These are phyloP conservation scores for Tricholoma saponaceum DNA, from an alignment of 768 basidiomycete species.

Conservation along the genomic window DNA sequence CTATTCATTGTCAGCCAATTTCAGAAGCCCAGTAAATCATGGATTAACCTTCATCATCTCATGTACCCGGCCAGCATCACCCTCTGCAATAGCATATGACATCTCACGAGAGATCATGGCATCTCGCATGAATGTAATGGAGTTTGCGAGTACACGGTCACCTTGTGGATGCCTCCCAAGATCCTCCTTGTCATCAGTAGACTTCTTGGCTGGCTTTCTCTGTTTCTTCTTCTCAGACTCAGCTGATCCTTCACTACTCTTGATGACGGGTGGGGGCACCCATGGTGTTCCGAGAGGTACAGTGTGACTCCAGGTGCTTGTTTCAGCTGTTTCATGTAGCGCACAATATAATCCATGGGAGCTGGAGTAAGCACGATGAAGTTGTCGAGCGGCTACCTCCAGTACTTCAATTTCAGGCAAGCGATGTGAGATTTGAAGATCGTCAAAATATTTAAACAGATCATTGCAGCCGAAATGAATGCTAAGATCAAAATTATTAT, in stretches of 20 bases:
- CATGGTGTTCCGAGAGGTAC: neutral
- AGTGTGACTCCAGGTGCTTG: slow-evolving; percentile 2
- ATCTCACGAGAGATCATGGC: slow-evolving; percentile 22
- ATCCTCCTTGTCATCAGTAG: neutral
- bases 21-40: neutral
- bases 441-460: slow-evolving; percentile 15
- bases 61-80: slow-evolving; percentile 28
- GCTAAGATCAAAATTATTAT: neutral
- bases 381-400: slow-evolving; percentile 7
- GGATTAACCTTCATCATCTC: slow-evolving; percentile 15
- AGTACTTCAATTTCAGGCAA: slow-evolving; percentile 19
- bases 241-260: neutral
- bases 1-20: neutral
- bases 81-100: slow-evolving; percentile 22
- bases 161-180: slow-evolving; percentile 16
- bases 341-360: slow-evolving; percentile 8
- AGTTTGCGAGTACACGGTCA: slow-evolving; percentile 15
- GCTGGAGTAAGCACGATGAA: slow-evolving; percentile 7
- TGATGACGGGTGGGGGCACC: neutral
- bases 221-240: neutral
- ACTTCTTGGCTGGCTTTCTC: neutral
- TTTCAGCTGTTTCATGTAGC: neutral
- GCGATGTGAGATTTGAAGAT: neutral
- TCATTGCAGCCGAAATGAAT: slow-evolving; percentile 2
- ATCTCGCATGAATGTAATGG: slow-evolving; percentile 22